Evolutionary conservation across 2,329 filamentous ascomycete genomes (phyloP).

Genomic region (Ophiostoma fasciatum): DNA sequence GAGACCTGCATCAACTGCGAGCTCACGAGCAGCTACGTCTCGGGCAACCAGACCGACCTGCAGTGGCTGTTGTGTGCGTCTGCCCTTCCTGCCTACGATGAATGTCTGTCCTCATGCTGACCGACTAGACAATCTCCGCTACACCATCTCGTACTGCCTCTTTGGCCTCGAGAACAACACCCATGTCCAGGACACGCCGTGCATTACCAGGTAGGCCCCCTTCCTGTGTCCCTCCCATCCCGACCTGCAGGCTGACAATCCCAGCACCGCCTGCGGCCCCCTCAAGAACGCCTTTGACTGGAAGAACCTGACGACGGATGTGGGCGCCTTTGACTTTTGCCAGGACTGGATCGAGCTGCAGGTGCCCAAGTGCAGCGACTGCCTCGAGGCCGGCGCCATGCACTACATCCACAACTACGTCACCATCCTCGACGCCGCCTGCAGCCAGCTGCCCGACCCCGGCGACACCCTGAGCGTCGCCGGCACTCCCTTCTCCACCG

Average conservation of each 20-base stretch:
- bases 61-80: constrained; percentile 40
- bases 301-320: constrained; percentile 31
- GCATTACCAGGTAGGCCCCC: constrained; percentile 33
- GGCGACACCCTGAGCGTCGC: constrained; percentile 34
- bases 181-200: constrained; percentile 27
- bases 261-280: constrained; percentile 36
- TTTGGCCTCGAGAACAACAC: constrained; percentile 32
- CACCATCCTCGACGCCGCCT: constrained; percentile 39
- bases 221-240: no score
- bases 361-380: constrained; percentile 30
- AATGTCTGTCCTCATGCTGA: constrained; percentile 1
- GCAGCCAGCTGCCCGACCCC: constrained; percentile 32
- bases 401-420: constrained; percentile 39
- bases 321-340: constrained; percentile 39
- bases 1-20: constrained; percentile 38
- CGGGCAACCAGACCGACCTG: constrained; percentile 30
- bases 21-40: constrained; percentile 29
- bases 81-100: not conserved
- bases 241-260: no score
- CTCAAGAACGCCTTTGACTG: constrained; percentile 32
- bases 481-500: constrained; percentile 36
- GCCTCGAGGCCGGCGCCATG: constrained; percentile 23
- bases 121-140: constrained; percentile 40
- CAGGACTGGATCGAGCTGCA: constrained; percentile 27
- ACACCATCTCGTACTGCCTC: constrained; percentile 38